Evolutionary conservation across 169 alveolate species (phyloP).

Genomic region (Eimeria necatrix): DNA sequence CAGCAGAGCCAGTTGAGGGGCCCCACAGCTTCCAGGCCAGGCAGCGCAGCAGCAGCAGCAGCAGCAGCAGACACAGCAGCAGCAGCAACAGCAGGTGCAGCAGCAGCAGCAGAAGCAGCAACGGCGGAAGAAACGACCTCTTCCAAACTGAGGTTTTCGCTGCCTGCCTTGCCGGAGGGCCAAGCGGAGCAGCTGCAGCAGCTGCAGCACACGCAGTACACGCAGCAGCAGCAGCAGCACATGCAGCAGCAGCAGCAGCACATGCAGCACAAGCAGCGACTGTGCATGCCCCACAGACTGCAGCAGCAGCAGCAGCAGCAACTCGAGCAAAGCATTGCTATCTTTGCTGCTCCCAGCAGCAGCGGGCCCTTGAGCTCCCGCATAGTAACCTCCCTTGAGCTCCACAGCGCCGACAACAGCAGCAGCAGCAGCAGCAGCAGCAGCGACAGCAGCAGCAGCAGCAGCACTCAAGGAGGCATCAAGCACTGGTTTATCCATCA

Average conservation of each 20-base stretch:
- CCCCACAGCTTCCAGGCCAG: too few relatives aligned
- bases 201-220: too few relatives aligned
- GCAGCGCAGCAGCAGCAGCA: too few relatives aligned
- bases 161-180: background rate
- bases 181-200: conserved; percentile 23
- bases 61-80: too few relatives aligned
- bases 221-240: background rate
- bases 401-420: background rate
- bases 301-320: conserved; percentile 8
- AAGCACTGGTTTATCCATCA: background rate
- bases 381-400: background rate
- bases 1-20: too few relatives aligned
- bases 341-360: too few relatives aligned
- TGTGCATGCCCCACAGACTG: background rate
- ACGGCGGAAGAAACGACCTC: too few relatives aligned
- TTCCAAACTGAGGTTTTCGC: too few relatives aligned
- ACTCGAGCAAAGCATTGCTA: too few relatives aligned
- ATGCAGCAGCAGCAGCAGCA: conserved; percentile 22
- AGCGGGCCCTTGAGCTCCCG: background rate
- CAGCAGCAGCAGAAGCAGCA: too few relatives aligned
- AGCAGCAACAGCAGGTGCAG: too few relatives aligned
- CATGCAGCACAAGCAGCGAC: background rate
- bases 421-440: background rate
- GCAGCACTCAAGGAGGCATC: background rate
- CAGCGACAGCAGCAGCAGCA: too few relatives aligned